Evolutionary conservation across 306 rosid species (phyloP).

Genomic region (Sicyos edulis): DNA sequence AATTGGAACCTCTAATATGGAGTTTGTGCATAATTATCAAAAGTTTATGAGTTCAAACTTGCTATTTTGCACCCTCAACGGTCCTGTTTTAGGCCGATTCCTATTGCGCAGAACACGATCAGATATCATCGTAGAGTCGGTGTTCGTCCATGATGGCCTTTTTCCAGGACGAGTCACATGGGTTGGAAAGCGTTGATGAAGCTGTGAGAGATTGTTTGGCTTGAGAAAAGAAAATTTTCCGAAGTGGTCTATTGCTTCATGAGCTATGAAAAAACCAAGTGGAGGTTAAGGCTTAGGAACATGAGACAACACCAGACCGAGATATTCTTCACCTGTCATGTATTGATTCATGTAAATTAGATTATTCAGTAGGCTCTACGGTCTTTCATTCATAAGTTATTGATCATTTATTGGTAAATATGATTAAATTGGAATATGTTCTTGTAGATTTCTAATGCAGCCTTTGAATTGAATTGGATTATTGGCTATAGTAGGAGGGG

Average conservation of each 20-base stretch:
- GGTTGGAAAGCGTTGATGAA: conserved; percentile 61
- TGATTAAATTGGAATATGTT: not conserved
- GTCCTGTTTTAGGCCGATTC: conserved; percentile 64
- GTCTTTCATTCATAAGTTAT: not conserved
- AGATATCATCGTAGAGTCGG: conserved; percentile 66
- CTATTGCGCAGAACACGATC: conserved; percentile 46
- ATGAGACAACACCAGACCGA: too few species aligned
- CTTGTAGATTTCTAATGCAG: not conserved
- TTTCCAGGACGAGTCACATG: conserved; percentile 42
- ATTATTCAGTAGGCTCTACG: not conserved
- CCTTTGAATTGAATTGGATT: too few species aligned
- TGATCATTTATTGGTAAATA: conserved; percentile 15
- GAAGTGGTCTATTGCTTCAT: conserved; percentile 46
- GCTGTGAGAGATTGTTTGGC: conserved; percentile 80
- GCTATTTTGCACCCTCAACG: conserved; percentile 65
- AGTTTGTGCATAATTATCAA: too few species aligned
- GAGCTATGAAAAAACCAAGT: conserved; percentile 48
- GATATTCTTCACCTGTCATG: not conserved
- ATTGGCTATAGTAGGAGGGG: too few species aligned
- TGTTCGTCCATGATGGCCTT: conserved; percentile 87
- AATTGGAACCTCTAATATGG: too few species aligned
- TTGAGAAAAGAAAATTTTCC: too few species aligned
- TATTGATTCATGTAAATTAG: not conserved
- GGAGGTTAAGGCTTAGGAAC: conserved; percentile 53
- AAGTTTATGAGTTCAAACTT: conserved; percentile 10